Base-by-base conservation (phyloP, 73 alveolate species). In the Paramecium octaurelia region DNA sequence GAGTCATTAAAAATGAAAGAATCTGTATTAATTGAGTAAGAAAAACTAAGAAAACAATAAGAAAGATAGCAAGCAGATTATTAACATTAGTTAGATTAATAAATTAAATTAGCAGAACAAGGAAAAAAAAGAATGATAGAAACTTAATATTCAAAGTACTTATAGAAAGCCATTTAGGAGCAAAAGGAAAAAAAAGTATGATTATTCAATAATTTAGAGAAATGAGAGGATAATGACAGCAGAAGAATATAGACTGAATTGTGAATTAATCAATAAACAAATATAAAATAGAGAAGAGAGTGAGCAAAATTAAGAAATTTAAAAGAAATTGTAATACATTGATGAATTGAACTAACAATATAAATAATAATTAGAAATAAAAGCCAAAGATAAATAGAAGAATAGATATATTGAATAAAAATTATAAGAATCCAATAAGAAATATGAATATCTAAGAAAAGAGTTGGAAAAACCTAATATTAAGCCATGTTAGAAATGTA, bases 371-470 rank as follows among this genome's bases (percentile, higher is more conserved):
- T 29, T 29, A 31, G 59, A 73, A 38, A 18, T 2, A 4, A 73
- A 73, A 73, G 34, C 54, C 12, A 36, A 73, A 73, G 87, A 73
- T 29, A 73, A 73, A 73, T 34, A 31, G 36, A 20, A 36, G 1
- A 40, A 73, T 36, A 73, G 59, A 73, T 21, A 12, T 35, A 73
- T 73, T n/a, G 87, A 73, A 20, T 36, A 73, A 20, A 40, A 73
- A 9, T 36, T 73, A 43, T 36, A 0, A n/a, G 87, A 73, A 73
- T 73, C 87, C 2, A 40, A 40, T 38, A 73, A 40, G 14, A 73
- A 73, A 73, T 73, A 73, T 73, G 87, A 73, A 36, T 73, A 29
- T 73, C 20, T 73, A 38, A 73, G 87, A 73, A 73, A 73, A 73
- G 57, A 73, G 16, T 21, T 36, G 16, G 59, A 73, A 73, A 73